Conservation (phyloP, 805 yeast species). For the Ogataea methylovora region DNA sequence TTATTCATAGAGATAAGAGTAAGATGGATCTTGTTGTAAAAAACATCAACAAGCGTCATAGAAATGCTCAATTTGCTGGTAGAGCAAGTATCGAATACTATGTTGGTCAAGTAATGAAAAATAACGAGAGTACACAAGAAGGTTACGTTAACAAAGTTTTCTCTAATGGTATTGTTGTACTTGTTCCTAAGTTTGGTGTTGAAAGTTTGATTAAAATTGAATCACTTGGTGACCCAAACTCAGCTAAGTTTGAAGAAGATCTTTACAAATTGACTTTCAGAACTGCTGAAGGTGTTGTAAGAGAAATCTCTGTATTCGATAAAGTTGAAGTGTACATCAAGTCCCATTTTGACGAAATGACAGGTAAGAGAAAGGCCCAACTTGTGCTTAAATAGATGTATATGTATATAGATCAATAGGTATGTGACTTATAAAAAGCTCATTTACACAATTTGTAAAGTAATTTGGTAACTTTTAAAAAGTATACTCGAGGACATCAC, state of each 20-base stretch:
- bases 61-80: constrained; percentile 99
- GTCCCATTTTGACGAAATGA: constrained; percentile 74
- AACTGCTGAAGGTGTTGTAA: constrained; percentile 29
- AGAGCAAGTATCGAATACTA: constrained; percentile 96
- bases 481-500: too few species aligned
- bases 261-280: constrained; percentile 59
- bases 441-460: too few species aligned
- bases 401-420: too few species aligned
- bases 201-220: constrained; percentile 88
- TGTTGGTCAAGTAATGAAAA: constrained; percentile 95
- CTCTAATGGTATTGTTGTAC: constrained; percentile 87
- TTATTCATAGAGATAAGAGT: constrained; percentile 76
- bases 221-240: constrained; percentile 55
- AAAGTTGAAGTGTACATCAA: constrained; percentile 76
- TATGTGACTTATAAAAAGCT: too few species aligned
- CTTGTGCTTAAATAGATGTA: constrained; percentile 41
- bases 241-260: constrained; percentile 71
- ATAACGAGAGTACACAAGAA: constrained; percentile 69
- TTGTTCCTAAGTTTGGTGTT: constrained; percentile 93
- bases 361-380: constrained; percentile 91
- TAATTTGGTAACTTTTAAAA: too few species aligned
- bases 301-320: constrained; percentile 62
- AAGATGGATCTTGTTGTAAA: constrained; percentile 85
- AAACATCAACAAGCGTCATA: constrained; percentile 87
- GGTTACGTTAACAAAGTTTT: constrained; percentile 91